Conservation (phyloP, 2,329 filamentous ascomycete species). For the Monosporascus sp. region DNA sequence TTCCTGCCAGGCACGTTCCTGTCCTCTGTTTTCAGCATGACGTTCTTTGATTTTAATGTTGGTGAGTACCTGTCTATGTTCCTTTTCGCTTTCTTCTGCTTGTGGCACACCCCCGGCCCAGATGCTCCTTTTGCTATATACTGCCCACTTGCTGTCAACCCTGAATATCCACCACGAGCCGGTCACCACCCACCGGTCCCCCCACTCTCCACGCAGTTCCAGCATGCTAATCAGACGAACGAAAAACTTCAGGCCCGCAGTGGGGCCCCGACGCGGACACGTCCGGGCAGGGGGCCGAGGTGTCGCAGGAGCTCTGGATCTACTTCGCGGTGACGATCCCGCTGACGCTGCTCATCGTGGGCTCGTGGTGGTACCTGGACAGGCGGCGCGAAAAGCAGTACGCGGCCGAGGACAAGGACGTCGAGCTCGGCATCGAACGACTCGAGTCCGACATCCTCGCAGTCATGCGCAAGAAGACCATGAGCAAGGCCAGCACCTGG, state of each 20-base stretch:
- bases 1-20: slow-evolving; percentile 59
- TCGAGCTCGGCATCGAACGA: slow-evolving; percentile 48
- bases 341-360: slow-evolving; percentile 49
- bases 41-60: slow-evolving; percentile 58
- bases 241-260: slow-evolving; percentile 2
- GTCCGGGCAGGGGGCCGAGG: slow-evolving; percentile 31
- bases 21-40: slow-evolving; percentile 60
- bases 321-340: slow-evolving; percentile 59
- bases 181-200: background rate
- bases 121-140: background rate
- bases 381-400: slow-evolving; percentile 43
- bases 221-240: background rate
- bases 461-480: slow-evolving; percentile 49
- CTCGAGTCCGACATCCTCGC: slow-evolving; percentile 55
- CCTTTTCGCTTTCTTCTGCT: background rate
- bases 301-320: slow-evolving; percentile 53
- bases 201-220: background rate
- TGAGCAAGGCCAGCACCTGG: slow-evolving; percentile 52
- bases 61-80: slow-evolving; percentile 24
- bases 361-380: slow-evolving; percentile 51
- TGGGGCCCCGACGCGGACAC: slow-evolving; percentile 6
- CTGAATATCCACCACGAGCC: too few relatives aligned
- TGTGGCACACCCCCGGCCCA: background rate
- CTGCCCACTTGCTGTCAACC: background rate
- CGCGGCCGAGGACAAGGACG: slow-evolving; percentile 41